These are phyloP conservation scores for Backusella sp. DNA, from an alignment of 192 early-diverging fungal species.

Conservation along the genomic window DNA sequence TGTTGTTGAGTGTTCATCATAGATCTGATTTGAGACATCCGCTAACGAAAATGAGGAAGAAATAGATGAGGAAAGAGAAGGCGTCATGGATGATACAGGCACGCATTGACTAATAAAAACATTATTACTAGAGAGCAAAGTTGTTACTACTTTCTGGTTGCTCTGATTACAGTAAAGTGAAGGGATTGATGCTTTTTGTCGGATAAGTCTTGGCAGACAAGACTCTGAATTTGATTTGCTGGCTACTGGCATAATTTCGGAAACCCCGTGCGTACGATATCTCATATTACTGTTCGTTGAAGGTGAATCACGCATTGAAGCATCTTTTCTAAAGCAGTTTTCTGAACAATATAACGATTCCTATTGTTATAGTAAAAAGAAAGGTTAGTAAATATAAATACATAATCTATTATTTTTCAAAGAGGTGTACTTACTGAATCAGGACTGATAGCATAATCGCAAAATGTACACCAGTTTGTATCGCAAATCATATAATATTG, in stretches of 20 bases:
- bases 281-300: not conserved
- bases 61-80: not conserved
- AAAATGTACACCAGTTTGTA: slow-evolving; percentile 25
- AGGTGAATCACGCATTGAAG: not conserved
- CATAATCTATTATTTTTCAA: not conserved
- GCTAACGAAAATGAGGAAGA: not conserved
- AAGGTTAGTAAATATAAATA: not conserved
- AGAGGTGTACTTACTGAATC: slow-evolving; percentile 12
- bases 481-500: slow-evolving; percentile 3
- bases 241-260: not conserved
- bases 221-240: not conserved
- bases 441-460: slow-evolving; percentile 14
- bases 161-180: not conserved
- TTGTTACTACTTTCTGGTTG: not conserved
- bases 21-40: not conserved
- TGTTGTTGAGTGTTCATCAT: not conserved
- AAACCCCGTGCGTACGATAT: not conserved
- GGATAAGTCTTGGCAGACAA: not conserved
- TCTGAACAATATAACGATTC: not conserved
- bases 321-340: not conserved
- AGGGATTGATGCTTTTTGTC: not conserved
- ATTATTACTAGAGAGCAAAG: not conserved
- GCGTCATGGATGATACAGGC: not conserved
- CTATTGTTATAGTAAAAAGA: not conserved
- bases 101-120: not conserved